Evolutionary conservation across 2,329 filamentous ascomycete species (phyloP), one percentile per base, ranked within the genome.

Genomic region (Falciphora oryzae): DNA sequence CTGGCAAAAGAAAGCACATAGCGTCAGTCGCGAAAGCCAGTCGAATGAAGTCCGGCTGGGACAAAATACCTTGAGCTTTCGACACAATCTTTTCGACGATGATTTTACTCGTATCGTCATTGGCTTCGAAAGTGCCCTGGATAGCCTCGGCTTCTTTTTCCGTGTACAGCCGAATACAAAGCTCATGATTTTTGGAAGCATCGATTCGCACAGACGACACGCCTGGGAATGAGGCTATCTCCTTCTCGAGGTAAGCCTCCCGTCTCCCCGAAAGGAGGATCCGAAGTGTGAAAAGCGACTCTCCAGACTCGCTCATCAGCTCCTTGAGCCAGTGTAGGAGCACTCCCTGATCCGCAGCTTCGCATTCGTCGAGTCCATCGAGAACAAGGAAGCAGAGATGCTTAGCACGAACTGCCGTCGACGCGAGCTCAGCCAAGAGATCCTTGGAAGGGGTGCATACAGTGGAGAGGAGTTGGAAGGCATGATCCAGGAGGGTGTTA

Each of bases 331-430:
- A 58, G n/a, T 22, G 57, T 13, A 13, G 29, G 29, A 58, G 57
- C n/a, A 28, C 57, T n/a, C 8, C 57, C n/a, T 58, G 63, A 31
- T 61, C 29, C 29, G 11, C 11, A 14, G 7, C 16, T 6, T 57
- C 22, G 28, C 38, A 61, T 38, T 64, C 58, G 27, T 64, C 25
- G 25, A 64, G 27, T 28, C n/a, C 59, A 38, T 64, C 63, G 2
- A 64, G 38, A 2, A 64, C 58, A 2, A 61, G n/a, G 69, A 73
- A 65, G 70, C 57, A 58, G n/a, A 58, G 3, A 27, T 28, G n/a
- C 7, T 14, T 58, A 8, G 57, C 27, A n/a, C 29, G 57, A 27
- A 58, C 7, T 6, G 57, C 57, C n/a, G n/a, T n/a, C n/a, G n/a
- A n/a, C n/a, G n/a, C n/a, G n/a, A n/a, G n/a, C n/a, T n/a, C n/a